Evolutionary conservation across 108 stramenopile species (phyloP).

Genomic region (Nannochloropsis salina): DNA sequence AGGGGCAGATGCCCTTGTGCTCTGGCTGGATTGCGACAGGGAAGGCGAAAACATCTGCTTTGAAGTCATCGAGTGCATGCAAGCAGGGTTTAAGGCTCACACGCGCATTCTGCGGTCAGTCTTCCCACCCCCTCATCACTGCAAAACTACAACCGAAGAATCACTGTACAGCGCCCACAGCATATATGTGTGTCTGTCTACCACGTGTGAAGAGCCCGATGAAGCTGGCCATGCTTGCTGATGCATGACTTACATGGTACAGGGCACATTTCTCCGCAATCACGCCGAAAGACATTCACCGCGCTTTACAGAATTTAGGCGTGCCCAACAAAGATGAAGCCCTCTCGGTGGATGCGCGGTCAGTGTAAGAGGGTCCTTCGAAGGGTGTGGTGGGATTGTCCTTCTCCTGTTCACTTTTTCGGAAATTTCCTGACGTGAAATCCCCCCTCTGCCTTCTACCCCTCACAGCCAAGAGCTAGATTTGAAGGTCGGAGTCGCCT

Average conservation of each 20-base stretch:
- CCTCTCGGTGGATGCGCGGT: constrained; percentile 72
- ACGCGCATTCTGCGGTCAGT: constrained; percentile 3
- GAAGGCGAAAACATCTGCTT: constrained; percentile 51
- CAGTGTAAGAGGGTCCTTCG: background rate
- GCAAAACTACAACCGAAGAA: background rate
- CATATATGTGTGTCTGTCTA: no score
- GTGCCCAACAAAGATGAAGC: constrained; percentile 75
- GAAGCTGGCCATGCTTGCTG: no score
- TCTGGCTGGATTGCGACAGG: constrained; percentile 92
- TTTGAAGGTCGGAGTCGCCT: constrained; percentile 85
- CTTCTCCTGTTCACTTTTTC: no score
- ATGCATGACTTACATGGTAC: background rate
- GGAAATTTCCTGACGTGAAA: no score
- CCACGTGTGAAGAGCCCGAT: no score
- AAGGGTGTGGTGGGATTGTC: no score
- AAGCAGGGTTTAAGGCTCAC: constrained; percentile 20
- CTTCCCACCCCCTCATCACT: background rate
- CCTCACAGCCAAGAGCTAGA: constrained; percentile 73
- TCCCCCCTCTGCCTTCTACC: no score
- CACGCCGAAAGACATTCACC: constrained; percentile 73
- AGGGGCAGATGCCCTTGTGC: constrained; percentile 68
- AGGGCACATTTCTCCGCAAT: constrained; percentile 88
- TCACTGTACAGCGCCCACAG: background rate
- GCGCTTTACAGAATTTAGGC: constrained; percentile 68
- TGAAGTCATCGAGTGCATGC: constrained; percentile 32